A percentile compares a stretch with the other conserved stretches of the same genome.
Conservation (phyloP, 2,329 filamentous ascomycete species). For the Microcyclosporella mali region DNA sequence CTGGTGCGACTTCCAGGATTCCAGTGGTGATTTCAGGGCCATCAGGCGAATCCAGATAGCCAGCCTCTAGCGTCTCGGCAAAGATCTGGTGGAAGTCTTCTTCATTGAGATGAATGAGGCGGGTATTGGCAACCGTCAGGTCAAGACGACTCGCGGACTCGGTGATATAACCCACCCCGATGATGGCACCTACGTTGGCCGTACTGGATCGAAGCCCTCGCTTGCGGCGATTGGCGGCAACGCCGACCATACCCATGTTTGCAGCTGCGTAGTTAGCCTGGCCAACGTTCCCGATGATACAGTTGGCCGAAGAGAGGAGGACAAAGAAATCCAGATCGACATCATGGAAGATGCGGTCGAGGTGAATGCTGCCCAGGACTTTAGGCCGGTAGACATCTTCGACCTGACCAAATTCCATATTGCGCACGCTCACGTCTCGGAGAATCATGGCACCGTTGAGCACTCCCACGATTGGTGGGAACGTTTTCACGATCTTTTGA, state of each 20-base stretch:
- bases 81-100: slow-evolving; percentile 48
- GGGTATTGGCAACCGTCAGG: slow-evolving; percentile 11
- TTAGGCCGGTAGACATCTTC: slow-evolving; percentile 44
- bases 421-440: slow-evolving; percentile 43
- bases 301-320: slow-evolving; percentile 51
- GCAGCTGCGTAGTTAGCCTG: slow-evolving; percentile 55
- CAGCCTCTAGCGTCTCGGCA: slow-evolving; percentile 45
- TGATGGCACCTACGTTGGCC: slow-evolving; percentile 50
- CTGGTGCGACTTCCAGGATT: slow-evolving; percentile 1
- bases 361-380: slow-evolving; percentile 45
- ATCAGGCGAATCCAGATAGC: slow-evolving; percentile 16
- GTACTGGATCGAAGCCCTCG: slow-evolving; percentile 43
- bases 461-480: slow-evolving; percentile 6
- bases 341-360: slow-evolving; percentile 37
- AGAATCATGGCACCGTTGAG: slow-evolving; percentile 33
- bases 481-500: not conserved
- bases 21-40: slow-evolving; percentile 25
- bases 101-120: slow-evolving; percentile 38
- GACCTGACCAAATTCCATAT: slow-evolving; percentile 35
- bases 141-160: slow-evolving; percentile 12
- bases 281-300: slow-evolving; percentile 52
- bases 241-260: slow-evolving; percentile 29
- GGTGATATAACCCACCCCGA: slow-evolving; percentile 36
- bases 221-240: slow-evolving; percentile 36
- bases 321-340: slow-evolving; percentile 41